phyloP scores from a whole-genome alignment of 805 yeast genomes.

The Candida odintsovae region DNA sequence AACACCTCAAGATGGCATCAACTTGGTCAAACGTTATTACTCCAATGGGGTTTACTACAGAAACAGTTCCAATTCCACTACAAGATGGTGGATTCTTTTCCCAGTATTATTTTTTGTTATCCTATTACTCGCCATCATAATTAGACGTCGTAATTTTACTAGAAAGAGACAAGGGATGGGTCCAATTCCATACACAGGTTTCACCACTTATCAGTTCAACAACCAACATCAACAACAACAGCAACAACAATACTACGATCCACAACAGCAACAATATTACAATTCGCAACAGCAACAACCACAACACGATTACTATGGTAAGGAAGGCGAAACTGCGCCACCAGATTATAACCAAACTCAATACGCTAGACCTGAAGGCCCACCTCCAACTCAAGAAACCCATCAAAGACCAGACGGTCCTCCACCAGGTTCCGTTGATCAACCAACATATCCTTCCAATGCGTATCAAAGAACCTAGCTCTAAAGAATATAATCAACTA shows the following conservation, averaged over 20 bases:
- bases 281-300: not conserved
- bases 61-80: not conserved
- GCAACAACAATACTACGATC: slow-evolving; percentile 4
- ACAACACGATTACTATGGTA: slow-evolving; percentile 5
- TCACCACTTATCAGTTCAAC: slow-evolving; percentile 14
- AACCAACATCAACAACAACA: slow-evolving; percentile 1
- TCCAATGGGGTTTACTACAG: slow-evolving; percentile 2
- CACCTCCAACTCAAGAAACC: slow-evolving; percentile 1
- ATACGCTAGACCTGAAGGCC: not conserved
- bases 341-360: not conserved
- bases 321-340: not conserved
- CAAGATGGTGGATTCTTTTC: slow-evolving; percentile 19
- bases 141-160: slow-evolving; percentile 13
- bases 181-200: slow-evolving; percentile 19
- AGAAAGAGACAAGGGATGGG: slow-evolving; percentile 15
- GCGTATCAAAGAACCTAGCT: slow-evolving; percentile 1
- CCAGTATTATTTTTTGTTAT: slow-evolving; percentile 11
- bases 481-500: too few relatives aligned
- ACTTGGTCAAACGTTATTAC: slow-evolving; percentile 8
- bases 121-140: slow-evolving; percentile 1
- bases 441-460: slow-evolving; percentile 4
- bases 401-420: slow-evolving; percentile 8
- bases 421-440: slow-evolving; percentile 3
- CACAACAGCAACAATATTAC: slow-evolving; percentile 6
- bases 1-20: not conserved